Conservation (phyloP, 352 stramenopile species). For the Pythium aristosporum region DNA sequence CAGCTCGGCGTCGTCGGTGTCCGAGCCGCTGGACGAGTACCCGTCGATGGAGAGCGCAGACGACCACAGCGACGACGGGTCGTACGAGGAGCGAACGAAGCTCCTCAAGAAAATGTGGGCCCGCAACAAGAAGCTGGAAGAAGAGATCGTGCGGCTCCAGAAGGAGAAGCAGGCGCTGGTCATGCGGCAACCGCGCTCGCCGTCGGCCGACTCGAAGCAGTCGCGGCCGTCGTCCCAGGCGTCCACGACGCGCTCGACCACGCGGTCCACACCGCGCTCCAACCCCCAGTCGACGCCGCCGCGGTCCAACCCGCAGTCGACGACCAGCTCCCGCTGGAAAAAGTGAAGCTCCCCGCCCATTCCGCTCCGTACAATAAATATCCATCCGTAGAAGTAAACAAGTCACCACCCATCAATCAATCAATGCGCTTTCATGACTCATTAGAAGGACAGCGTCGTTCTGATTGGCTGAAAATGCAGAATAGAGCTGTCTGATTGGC, state of each 20-base stretch:
- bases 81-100: slow-evolving; percentile 35
- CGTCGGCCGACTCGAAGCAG: slow-evolving; percentile 12
- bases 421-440: too few relatives aligned
- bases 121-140: slow-evolving; percentile 46
- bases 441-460: background rate
- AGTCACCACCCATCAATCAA: too few relatives aligned
- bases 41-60: slow-evolving; percentile 26
- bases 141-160: slow-evolving; percentile 47
- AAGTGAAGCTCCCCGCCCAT: slow-evolving; percentile 4
- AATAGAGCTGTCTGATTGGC: background rate
- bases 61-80: slow-evolving; percentile 24
- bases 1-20: slow-evolving; percentile 18
- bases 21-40: slow-evolving; percentile 27
- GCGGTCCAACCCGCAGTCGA: slow-evolving; percentile 2
- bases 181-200: slow-evolving; percentile 18
- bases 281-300: background rate
- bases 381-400: background rate
- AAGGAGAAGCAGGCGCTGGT: slow-evolving; percentile 32
- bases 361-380: background rate
- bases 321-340: slow-evolving; percentile 12
- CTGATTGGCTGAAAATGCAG: slow-evolving; percentile 13
- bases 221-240: slow-evolving; percentile 4
- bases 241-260: slow-evolving; percentile 12
- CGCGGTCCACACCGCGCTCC: background rate
- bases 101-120: slow-evolving; percentile 53